Evolutionary conservation across 352 stramenopile genomes (phyloP), one percentile per base, ranked within the genome.

Genomic region (Pythium insidiosum): DNA sequence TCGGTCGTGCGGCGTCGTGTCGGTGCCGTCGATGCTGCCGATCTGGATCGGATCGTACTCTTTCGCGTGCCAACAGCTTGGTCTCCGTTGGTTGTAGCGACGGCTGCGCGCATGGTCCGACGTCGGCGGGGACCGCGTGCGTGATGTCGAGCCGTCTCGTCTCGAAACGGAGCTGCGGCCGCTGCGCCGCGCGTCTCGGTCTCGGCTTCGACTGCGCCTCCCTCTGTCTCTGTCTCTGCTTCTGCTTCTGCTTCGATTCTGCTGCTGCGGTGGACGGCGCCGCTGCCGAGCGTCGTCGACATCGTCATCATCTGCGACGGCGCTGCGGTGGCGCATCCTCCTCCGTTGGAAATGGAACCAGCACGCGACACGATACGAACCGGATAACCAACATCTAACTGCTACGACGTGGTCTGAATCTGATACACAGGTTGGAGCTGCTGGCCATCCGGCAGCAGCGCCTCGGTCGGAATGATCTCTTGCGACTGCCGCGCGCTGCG

Each of bases 21-120:
- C 73, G 0, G 73, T 79, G 18, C 79, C 74, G 37, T 89, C 79
- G 43, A 89, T 89, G 47, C 65, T 85, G 24, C 79, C 76, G 13
- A 71, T 64, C 42, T 72, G 63, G n/a, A 76, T 43, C 5, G 74
- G 76, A 19, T 87, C 59, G 52, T 92, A 92, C 20, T 80, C 56
- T 16, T 60, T 47, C 2, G 76, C 79, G 44, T 84, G 88, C 79
- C 79, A 92, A 52, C 47, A 48, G 18, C 40, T 39, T n/a, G 34
- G n/a, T 22, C 7, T 23, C n/a, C 4, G 19, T 36, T 12, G 24
- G 11, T 20, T 20, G 34, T n/a, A 20, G n/a, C 34, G 16, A n/a
- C 12, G 34, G 34, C 34, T 12, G 11, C 16, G 34, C 9, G 28
- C n/a, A n/a, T n/a, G n/a, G 28, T 13, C 28, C 28, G 28, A 33